Percentiles rank a stretch among this genome's conserved stretches.
phyloP scores from a whole-genome alignment of 2,329 filamentous ascomycete species.

The Daldinia eschscholtzii region DNA sequence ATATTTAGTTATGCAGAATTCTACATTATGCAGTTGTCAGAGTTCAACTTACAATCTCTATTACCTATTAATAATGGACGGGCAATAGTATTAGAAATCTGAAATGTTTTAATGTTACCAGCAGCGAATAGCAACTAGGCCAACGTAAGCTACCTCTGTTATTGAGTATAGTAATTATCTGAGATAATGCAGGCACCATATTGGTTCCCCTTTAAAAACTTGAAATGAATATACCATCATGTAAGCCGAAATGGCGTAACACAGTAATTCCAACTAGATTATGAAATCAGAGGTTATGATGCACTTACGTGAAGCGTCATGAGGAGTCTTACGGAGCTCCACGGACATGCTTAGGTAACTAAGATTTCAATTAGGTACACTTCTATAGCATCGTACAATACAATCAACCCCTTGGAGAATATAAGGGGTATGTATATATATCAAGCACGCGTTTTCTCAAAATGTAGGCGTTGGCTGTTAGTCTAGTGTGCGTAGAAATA shows the following conservation, averaged over 20 bases:
- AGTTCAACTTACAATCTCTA: not conserved
- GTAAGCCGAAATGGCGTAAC: not conserved
- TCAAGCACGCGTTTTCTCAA: not conserved
- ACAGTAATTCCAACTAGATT: not conserved
- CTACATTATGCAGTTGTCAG: not conserved
- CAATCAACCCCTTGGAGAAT: not conserved
- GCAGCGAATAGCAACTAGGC: too few relatives aligned
- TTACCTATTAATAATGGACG: too few relatives aligned
- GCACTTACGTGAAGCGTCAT: too few relatives aligned
- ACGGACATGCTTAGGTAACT: not conserved
- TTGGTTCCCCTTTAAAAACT: not conserved
- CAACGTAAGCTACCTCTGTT: too few relatives aligned
- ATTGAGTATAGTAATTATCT: too few relatives aligned
- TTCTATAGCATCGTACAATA: not conserved
- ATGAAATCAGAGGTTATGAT: not conserved
- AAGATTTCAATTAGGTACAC: not conserved
- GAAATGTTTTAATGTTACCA: too few relatives aligned
- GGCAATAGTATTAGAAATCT: too few relatives aligned
- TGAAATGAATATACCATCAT: not conserved
- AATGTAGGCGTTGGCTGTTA: not conserved
- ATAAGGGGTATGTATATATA: not conserved
- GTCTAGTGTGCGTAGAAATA: not conserved
- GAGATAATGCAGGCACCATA: too few relatives aligned
- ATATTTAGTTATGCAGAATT: not conserved
- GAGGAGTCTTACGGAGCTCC: not conserved